phyloP scores from a whole-genome alignment of 192 early-diverging fungal species.

The Umbelopsis vinacea region DNA sequence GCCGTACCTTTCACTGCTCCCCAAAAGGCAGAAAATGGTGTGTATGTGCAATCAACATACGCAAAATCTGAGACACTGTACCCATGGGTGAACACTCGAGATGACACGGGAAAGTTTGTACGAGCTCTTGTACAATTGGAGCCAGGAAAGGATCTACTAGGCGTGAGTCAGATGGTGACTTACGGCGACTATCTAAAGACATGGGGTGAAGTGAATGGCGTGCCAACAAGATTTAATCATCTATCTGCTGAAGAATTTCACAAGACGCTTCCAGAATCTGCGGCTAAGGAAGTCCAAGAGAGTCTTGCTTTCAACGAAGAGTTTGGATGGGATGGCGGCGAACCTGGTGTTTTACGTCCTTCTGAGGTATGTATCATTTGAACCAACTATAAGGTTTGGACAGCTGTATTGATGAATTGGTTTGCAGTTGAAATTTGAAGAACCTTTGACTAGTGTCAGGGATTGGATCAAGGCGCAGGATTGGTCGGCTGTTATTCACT shows the following conservation, averaged over 20 bases:
- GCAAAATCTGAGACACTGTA: background rate
- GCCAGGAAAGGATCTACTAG: background rate
- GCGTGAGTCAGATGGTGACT: background rate
- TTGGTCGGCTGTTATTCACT: background rate
- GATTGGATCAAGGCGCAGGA: conserved; percentile 1
- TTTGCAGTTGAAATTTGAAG: background rate
- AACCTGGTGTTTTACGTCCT: background rate
- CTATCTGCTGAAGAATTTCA: background rate
- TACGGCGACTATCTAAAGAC: background rate
- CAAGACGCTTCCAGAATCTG: background rate
- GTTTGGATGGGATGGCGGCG: conserved; percentile 3
- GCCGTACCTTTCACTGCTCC: background rate
- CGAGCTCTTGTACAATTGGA: background rate
- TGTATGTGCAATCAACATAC: background rate
- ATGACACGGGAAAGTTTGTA: background rate
- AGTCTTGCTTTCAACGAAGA: background rate
- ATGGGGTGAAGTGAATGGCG: background rate
- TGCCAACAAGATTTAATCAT: background rate
- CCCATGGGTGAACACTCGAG: background rate
- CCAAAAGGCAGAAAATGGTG: background rate
- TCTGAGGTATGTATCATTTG: background rate
- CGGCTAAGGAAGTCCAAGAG: background rate
- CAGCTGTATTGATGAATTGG: background rate
- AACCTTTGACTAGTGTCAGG: background rate
- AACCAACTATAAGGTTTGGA: background rate